phyloP scores from a whole-genome alignment of 306 rosid genomes.

The Dryas drummondii region DNA sequence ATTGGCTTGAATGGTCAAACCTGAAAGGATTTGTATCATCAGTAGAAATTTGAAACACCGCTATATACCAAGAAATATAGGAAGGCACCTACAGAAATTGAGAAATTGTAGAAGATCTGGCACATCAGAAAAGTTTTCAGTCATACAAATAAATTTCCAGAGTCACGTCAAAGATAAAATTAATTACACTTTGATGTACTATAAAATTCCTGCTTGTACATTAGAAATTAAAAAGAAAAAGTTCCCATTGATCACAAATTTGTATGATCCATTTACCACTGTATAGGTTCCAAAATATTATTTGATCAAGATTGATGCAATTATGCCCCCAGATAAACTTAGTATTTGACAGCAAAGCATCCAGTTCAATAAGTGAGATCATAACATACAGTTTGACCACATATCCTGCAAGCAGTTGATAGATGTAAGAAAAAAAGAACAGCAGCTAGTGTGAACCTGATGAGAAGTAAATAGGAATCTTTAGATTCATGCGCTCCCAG shows the following conservation, averaged over 20 bases:
- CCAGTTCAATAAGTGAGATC: not conserved
- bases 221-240: not conserved
- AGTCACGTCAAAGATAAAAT: conserved; percentile 6
- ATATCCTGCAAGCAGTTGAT: not conserved
- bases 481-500: conserved; percentile 92
- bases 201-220: not conserved
- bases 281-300: not conserved
- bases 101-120: not conserved
- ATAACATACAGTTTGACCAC: not conserved
- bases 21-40: conserved; percentile 46
- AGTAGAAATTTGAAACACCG: conserved; percentile 13
- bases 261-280: not conserved
- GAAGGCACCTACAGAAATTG: conserved; percentile 17
- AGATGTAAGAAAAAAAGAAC: not conserved
- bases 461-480: conserved; percentile 90
- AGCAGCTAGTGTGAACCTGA: conserved; percentile 54
- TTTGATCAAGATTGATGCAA: not conserved
- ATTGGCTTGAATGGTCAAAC: conserved; percentile 86
- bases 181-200: not conserved
- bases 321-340: not conserved
- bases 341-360: not conserved
- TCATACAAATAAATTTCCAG: not conserved
- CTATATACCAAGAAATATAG: not conserved
- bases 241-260: not conserved
- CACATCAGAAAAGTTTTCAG: conserved; percentile 3